Conservation (phyloP, 148 eudicot genomes). For the Drosera capensis region DNA sequence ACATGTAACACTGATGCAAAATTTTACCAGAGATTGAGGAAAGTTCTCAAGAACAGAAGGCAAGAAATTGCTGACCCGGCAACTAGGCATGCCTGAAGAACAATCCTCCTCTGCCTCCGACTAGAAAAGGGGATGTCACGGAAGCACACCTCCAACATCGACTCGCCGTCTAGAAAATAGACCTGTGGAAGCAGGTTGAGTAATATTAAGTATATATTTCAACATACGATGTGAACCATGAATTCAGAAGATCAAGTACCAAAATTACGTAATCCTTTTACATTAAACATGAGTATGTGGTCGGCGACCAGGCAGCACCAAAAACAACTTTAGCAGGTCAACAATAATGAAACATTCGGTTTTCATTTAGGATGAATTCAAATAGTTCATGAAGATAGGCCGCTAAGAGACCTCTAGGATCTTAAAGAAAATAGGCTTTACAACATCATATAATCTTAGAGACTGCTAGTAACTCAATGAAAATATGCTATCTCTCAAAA, state of each 20-base stretch:
- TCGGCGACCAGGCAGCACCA: too few relatives aligned
- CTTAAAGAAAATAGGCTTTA: too few relatives aligned
- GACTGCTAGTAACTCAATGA: background rate
- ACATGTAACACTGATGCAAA: too few relatives aligned
- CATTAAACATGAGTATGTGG: too few relatives aligned
- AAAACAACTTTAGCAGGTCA: too few relatives aligned
- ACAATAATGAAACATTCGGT: too few relatives aligned
- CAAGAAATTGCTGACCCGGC: constrained; percentile 39
- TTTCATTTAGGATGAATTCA: too few relatives aligned
- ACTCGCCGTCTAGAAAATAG: constrained; percentile 78
- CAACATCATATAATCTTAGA: background rate
- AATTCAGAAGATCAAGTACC: background rate
- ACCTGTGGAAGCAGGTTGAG: constrained; percentile 24
- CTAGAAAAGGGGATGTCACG: constrained; percentile 29
- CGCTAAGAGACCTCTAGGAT: too few relatives aligned
- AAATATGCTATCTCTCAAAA: background rate
- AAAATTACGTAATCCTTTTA: too few relatives aligned
- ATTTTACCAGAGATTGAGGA: too few relatives aligned
- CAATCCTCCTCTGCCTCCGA: constrained; percentile 33
- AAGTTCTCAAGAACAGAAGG: too few relatives aligned
- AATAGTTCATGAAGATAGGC: too few relatives aligned
- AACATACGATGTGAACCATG: background rate
- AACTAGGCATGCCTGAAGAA: constrained; percentile 37
- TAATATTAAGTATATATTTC: background rate
- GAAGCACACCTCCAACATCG: constrained; percentile 46